phyloP scores from a whole-genome alignment of 2,329 filamentous ascomycete species.

The Epichloe uncinata region DNA sequence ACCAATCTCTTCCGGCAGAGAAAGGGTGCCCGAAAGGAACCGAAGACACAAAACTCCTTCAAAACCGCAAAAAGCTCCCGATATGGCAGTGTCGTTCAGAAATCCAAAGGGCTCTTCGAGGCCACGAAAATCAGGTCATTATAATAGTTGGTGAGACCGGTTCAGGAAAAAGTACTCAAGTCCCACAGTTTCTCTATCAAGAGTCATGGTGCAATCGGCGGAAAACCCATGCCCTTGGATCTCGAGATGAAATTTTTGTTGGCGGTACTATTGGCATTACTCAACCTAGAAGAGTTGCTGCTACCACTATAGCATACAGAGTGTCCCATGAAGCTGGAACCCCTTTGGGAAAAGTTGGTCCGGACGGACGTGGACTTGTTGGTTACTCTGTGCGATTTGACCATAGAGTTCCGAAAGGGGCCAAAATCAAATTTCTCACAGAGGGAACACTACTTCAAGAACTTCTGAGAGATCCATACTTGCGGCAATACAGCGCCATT shows the following conservation, averaged over 20 bases:
- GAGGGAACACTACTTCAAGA: conserved; percentile 96
- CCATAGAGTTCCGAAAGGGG: conserved; percentile 66
- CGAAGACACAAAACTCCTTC: conserved; percentile 23
- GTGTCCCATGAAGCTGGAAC: conserved; percentile 66
- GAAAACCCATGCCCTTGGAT: conserved; percentile 33
- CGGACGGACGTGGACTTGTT: conserved; percentile 43
- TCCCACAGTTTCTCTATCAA: conserved; percentile 73
- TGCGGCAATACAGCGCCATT: conserved; percentile 77
- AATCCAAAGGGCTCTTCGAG: conserved; percentile 50
- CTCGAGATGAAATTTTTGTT: conserved; percentile 34
- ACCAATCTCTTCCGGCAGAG: neutral
- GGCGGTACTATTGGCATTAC: conserved; percentile 85
- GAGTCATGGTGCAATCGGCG: conserved; percentile 66
- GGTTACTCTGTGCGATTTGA: conserved; percentile 96
- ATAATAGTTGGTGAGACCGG: conserved; percentile 88
- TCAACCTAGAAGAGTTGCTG: conserved; percentile 84
- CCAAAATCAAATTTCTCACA: conserved; percentile 83
- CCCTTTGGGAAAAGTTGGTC: conserved; percentile 29
- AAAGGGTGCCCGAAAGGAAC: conserved; percentile 7
- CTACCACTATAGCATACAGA: conserved; percentile 76
- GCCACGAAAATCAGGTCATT: conserved; percentile 52
- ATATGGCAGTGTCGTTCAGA: conserved; percentile 64
- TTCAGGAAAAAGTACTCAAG: conserved; percentile 92
- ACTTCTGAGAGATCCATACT: conserved; percentile 68
- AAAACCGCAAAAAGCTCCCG: conserved; percentile 54